Conservation (phyloP, 1,284 basidiomycete genomes). For the Schizopora paradoxa region DNA sequence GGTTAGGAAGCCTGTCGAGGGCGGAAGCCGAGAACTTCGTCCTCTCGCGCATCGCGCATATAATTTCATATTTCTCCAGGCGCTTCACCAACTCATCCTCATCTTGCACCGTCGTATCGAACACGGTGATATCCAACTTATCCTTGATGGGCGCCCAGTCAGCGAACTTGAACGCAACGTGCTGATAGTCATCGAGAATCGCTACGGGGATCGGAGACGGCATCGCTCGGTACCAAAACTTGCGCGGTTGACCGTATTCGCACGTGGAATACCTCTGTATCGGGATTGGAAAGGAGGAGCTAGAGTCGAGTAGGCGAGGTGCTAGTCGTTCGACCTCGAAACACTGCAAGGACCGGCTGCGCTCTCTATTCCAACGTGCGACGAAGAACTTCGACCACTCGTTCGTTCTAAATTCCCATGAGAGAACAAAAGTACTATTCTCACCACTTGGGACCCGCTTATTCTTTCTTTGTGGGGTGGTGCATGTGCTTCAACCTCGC, state of each 20-base stretch:
- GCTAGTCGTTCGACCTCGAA: neutral
- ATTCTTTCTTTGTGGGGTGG: too few species aligned
- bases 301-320: too few species aligned
- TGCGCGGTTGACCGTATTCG: too few species aligned
- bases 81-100: constrained; percentile 45
- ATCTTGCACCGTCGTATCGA: constrained; percentile 45
- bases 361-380: too few species aligned
- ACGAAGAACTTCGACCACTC: too few species aligned
- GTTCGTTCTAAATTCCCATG: too few species aligned
- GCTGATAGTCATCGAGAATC: constrained; percentile 63
- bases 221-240: constrained; percentile 1
- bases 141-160: constrained; percentile 45
- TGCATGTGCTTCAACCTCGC: too few species aligned
- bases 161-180: constrained; percentile 42
- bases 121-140: constrained; percentile 40
- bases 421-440: too few species aligned
- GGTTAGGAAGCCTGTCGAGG: constrained; percentile 50
- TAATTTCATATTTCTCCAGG: constrained; percentile 47
- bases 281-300: too few species aligned
- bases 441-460: too few species aligned
- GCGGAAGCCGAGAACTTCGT: constrained; percentile 49
- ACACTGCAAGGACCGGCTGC: neutral
- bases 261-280: too few species aligned
- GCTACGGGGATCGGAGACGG: constrained; percentile 33
- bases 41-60: constrained; percentile 65